phyloP scores from a whole-genome alignment of 371 early-diverging fungal species.

The Dinochytrium kinnereticum region DNA sequence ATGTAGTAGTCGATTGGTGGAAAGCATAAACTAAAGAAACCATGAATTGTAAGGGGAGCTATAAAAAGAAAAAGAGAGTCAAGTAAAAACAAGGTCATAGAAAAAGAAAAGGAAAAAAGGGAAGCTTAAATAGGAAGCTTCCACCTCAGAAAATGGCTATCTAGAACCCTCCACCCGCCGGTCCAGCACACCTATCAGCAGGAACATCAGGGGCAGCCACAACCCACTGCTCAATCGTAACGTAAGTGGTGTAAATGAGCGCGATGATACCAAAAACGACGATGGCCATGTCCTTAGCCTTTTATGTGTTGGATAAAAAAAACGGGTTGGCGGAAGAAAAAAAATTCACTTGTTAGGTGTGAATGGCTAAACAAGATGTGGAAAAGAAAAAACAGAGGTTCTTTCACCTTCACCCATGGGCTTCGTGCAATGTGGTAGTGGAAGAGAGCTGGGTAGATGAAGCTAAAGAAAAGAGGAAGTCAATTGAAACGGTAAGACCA shows the following conservation, averaged over 20 bases:
- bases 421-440: conserved; percentile 63
- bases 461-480: conserved; percentile 45
- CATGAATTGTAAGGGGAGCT: neutral
- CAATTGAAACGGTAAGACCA: conserved; percentile 31
- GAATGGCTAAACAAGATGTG: neutral
- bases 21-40: neutral
- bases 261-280: conserved; percentile 73
- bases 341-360: neutral
- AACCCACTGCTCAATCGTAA: conserved; percentile 74
- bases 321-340: too few relatives aligned
- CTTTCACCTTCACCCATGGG: conserved; percentile 36
- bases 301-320: too few relatives aligned
- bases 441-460: conserved; percentile 85
- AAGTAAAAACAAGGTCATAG: too few relatives aligned
- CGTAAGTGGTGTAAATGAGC: conserved; percentile 76
- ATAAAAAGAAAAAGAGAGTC: neutral
- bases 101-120: too few relatives aligned
- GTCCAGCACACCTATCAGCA: conserved; percentile 40
- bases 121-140: too few relatives aligned
- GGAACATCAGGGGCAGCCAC: conserved; percentile 51
- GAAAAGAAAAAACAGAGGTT: neutral
- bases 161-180: too few relatives aligned
- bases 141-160: too few relatives aligned
- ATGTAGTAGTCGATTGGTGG: too few relatives aligned
- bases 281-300: conserved; percentile 63